Base-by-base conservation (phyloP, 2,329 filamentous ascomycete species). In the Fusarium coffeatum region DNA sequence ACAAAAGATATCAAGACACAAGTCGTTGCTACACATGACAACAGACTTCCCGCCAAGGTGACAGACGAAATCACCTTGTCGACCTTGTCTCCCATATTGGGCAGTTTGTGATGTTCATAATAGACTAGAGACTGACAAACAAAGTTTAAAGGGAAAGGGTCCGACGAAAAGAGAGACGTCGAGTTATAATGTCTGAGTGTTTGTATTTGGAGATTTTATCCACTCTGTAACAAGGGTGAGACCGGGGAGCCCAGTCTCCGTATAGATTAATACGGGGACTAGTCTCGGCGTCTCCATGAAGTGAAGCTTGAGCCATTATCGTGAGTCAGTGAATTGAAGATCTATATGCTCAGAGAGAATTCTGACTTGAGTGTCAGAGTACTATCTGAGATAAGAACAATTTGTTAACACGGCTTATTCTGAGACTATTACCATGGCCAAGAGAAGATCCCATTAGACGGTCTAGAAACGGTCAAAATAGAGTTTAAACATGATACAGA, bases 1-100 rank as follows among this genome's bases (percentile, higher is more conserved):
- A n/a, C 32, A 30, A 72, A 74, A 1, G 72, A 74, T 7, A 66
- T 20, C 15, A 74, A 56, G 27, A 74, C 72, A 42, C 62, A 72
- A 11, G 49, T 48, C 4, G 72, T 74, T 18, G 72, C 63, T n/a
- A 69, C 20, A 25, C 64, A 74, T 2, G 72, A 73, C 8, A 74
- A 42, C 15, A 60, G 8, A 47, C 71, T 74, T n/a, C 71, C 72
- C n/a, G 60, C 64, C 55, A 74, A 51, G 22, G 72, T 74, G 37
- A 74, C 61, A 34, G 63, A 68, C 9, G 72, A 69, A 34, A 74
- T 55, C n/a, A 57, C 49, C 58, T 51, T 72, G 40, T 68, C 66
- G 22, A 63, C 59, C 50, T 69, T 59, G 8, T 42, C 49, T 43
- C 47, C 50, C 70, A 72, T 72, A 27, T 37, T 66, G 51, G 37